Conservation (phyloP, 2,329 filamentous ascomycete genomes). For the Chaetothyriales sp. region DNA sequence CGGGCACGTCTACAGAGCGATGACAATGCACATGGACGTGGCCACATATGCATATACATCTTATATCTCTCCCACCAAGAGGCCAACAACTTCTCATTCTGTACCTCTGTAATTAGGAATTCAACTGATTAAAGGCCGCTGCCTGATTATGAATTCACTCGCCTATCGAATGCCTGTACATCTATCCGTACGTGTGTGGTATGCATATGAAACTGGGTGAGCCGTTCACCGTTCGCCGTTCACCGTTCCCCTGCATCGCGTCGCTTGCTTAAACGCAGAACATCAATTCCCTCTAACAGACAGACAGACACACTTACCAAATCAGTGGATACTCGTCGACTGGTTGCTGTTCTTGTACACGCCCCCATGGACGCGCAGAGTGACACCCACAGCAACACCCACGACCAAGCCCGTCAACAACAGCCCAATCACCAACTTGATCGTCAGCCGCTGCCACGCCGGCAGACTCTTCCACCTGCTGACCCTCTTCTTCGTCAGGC, state of each 20-base stretch:
- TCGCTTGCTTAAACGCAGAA: background rate
- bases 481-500: slow-evolving; percentile 21
- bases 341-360: slow-evolving; percentile 28
- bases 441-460: slow-evolving; percentile 24
- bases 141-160: background rate
- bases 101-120: background rate
- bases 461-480: slow-evolving; percentile 19
- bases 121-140: background rate
- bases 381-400: slow-evolving; percentile 33
- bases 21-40: background rate
- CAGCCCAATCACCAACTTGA: slow-evolving; percentile 30
- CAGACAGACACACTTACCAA: background rate
- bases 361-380: slow-evolving; percentile 30
- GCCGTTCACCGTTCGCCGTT: background rate
- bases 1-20: background rate
- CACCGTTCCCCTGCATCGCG: too few species aligned
- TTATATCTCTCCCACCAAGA: too few species aligned
- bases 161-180: background rate
- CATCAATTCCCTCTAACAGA: background rate
- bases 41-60: too few species aligned
- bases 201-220: background rate
- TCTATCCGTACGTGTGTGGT: background rate
- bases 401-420: slow-evolving; percentile 31
- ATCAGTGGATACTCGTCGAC: slow-evolving; percentile 9
- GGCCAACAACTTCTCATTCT: background rate